Percentiles rank a stretch among this genome's conserved stretches.
These are phyloP conservation scores for Hortaea sp. DNA, from an alignment of 2,329 filamentous ascomycete genomes.

Conservation along the genomic window DNA sequence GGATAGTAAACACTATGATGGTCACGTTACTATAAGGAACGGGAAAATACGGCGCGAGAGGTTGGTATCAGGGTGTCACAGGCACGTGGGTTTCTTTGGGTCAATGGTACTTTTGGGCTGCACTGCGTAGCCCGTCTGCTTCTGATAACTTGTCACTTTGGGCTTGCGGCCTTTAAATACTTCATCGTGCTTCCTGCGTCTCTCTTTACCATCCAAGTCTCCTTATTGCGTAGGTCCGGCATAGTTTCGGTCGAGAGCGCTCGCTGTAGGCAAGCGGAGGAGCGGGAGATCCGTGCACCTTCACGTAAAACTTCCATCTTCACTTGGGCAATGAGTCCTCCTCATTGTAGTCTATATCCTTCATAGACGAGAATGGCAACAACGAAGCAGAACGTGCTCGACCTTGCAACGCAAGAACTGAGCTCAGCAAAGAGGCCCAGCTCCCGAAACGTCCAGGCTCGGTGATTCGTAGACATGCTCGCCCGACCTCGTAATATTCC, in stretches of 20 bases:
- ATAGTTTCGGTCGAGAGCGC: not conserved
- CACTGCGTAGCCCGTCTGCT: no score
- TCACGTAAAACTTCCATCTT: not conserved
- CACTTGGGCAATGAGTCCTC: not conserved
- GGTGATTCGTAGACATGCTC: not conserved
- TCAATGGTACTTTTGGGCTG: no score
- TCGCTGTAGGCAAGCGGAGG: not conserved
- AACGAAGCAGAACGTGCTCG: not conserved
- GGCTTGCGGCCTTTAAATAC: no score
- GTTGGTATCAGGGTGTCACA: no score
- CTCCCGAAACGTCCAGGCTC: no score
- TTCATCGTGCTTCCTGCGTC: no score
- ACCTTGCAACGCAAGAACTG: not conserved
- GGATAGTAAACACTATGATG: no score
- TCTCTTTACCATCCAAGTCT: not conserved
- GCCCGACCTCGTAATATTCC: not conserved
- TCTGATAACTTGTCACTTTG: no score
- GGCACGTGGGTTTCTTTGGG: no score
- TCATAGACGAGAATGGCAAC: not conserved
- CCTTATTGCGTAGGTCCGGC: not conserved
- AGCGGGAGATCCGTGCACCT: not conserved
- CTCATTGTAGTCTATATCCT: not conserved
- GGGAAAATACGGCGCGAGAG: no score
- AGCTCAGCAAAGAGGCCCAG: not conserved
- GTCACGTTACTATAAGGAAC: no score